Percentiles rank a stretch among this genome's conserved stretches.
Evolutionary conservation across 306 rosid species (phyloP).

Genomic region (Begonia masoniana): DNA sequence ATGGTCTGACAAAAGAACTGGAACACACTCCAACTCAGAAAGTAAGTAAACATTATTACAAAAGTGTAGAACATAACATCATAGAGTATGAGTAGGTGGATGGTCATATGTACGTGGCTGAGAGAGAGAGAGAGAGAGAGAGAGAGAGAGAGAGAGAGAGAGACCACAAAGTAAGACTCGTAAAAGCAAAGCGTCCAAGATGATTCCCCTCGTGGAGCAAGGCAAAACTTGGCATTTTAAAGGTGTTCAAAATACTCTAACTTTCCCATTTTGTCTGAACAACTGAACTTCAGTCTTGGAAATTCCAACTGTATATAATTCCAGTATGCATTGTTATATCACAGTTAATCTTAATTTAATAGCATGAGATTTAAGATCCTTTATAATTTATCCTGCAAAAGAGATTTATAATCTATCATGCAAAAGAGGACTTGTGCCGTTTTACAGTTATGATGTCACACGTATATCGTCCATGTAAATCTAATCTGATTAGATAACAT

Average conservation of each 20-base stretch:
- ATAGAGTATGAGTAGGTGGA: too few species aligned
- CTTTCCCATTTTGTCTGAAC: conserved; percentile 61
- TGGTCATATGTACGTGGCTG: not conserved
- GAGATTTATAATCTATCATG: not conserved
- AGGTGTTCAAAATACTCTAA: conserved; percentile 79
- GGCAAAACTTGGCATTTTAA: conserved; percentile 82
- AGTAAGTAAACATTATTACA: conserved; percentile 11
- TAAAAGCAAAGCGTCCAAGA: conserved; percentile 97
- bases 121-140: not conserved
- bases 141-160: conserved; percentile 18
- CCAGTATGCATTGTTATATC: conserved; percentile 23
- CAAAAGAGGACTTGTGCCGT: not conserved
- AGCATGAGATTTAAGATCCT: not conserved
- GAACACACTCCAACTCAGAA: conserved; percentile 77
- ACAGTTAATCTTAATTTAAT: conserved; percentile 6
- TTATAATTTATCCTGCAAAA: conserved; percentile 1
- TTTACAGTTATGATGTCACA: not conserved
- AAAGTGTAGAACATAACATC: not conserved
- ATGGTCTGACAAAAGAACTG: conserved; percentile 81
- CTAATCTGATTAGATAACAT: not conserved
- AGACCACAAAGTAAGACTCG: conserved; percentile 89
- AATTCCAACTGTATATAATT: conserved; percentile 77
- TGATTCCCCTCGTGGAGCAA: conserved; percentile 94
- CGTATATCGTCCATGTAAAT: not conserved
- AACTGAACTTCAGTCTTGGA: conserved; percentile 89